Percentiles rank a stretch among this genome's conserved stretches.
Evolutionary conservation across 768 basidiomycete genomes (phyloP).

Genomic region (Kwoniella bestiolae): DNA sequence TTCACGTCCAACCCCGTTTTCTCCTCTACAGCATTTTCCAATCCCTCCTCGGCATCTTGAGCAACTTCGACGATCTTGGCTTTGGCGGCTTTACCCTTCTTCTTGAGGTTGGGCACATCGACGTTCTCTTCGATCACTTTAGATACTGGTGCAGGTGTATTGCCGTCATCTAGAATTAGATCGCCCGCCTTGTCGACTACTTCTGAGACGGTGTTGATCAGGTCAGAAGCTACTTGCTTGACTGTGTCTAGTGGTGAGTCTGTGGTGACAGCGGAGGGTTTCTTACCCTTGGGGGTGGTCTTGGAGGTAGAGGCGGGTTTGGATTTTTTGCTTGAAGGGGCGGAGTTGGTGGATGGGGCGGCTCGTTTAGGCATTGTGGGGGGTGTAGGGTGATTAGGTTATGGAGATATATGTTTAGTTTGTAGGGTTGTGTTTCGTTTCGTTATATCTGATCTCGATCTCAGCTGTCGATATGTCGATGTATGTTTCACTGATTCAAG

Average conservation of each 20-base stretch:
- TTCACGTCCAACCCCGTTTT: conserved; percentile 39
- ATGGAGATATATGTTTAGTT: neutral
- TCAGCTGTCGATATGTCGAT: too few relatives aligned
- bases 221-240: conserved; percentile 34
- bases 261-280: conserved; percentile 24
- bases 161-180: conserved; percentile 37
- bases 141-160: conserved; percentile 31
- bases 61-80: conserved; percentile 22
- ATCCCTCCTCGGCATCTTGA: conserved; percentile 7
- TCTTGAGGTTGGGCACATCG: conserved; percentile 35
- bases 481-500: too few relatives aligned
- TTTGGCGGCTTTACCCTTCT: conserved; percentile 28
- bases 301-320: conserved; percentile 28
- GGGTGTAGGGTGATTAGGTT: neutral
- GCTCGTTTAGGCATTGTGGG: conserved; percentile 24
- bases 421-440: too few relatives aligned
- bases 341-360: conserved; percentile 20
- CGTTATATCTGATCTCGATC: too few relatives aligned
- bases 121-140: conserved; percentile 34
- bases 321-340: conserved; percentile 30
- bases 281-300: conserved; percentile 25
- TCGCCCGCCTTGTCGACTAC: conserved; percentile 42
- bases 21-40: conserved; percentile 28
- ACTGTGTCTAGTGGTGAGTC: conserved; percentile 28
- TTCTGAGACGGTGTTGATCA: conserved; percentile 24